Percentiles rank a stretch among this genome's conserved stretches.
Evolutionary conservation across 163 green algal genomes (phyloP).

Genomic region (Scenedesmus sp.): DNA sequence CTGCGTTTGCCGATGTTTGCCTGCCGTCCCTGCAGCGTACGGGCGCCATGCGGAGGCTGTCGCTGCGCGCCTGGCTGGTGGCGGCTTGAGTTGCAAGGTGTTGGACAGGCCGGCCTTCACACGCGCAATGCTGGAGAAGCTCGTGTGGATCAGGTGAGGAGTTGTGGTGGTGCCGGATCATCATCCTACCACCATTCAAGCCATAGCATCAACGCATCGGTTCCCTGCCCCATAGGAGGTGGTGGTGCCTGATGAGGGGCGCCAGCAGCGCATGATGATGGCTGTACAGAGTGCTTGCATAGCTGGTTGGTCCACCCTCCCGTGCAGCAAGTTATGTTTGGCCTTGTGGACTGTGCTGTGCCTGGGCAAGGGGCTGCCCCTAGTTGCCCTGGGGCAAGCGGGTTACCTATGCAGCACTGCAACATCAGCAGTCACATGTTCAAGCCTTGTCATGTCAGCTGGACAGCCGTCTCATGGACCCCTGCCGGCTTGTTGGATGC

Average conservation of each 20-base stretch:
- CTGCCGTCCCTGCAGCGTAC: constrained; percentile 69
- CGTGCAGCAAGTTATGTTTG: no score
- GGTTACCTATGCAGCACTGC: not conserved
- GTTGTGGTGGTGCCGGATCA: no score
- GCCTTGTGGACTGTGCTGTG: not conserved
- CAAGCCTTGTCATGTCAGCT: not conserved
- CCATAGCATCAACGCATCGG: no score
- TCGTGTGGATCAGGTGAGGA: constrained; percentile 96
- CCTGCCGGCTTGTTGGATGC: not conserved
- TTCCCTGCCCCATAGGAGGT: no score
- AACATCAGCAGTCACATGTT: not conserved
- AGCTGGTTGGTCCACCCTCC: no score
- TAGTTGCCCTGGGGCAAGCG: not conserved
- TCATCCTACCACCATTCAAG: no score
- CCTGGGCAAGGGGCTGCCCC: not conserved
- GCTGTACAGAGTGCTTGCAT: no score
- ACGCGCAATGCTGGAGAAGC: constrained; percentile 97
- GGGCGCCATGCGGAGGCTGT: constrained; percentile 90
- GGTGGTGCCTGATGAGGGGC: not conserved
- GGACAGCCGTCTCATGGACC: not conserved
- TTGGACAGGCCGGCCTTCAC: constrained; percentile 80
- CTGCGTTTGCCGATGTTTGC: not conserved
- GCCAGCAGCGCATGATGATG: no score
- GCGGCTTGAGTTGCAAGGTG: constrained; percentile 92
- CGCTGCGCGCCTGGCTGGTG: constrained; percentile 80